Conservation (phyloP, 2,329 filamentous ascomycete species). For the Fusarium ambrosium region DNA sequence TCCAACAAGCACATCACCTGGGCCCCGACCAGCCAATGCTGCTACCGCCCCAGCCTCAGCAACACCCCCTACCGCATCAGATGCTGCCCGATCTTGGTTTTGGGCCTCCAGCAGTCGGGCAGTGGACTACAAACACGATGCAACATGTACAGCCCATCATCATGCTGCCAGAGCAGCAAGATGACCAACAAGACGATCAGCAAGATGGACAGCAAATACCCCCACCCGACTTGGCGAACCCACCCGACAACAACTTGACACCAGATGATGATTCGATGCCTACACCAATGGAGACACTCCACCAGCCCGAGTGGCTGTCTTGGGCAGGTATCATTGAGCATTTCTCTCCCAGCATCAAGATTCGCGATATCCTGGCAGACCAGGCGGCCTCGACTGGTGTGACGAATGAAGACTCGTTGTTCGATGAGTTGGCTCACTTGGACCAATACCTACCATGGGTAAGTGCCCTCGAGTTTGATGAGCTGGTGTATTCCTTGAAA, state of each 20-base stretch:
- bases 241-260: constrained; percentile 11
- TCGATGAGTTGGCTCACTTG: constrained; percentile 23
- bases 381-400: constrained; percentile 8
- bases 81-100: no score
- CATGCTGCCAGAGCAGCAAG: no score
- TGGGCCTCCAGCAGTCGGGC: background rate
- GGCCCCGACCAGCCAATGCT: background rate
- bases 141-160: background rate
- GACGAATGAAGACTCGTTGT: background rate
- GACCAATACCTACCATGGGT: constrained; percentile 42
- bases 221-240: background rate
- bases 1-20: constrained; percentile 21
- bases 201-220: no score
- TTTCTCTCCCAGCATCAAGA: constrained; percentile 55
- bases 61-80: no score
- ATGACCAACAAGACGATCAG: no score
- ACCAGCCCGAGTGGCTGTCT: constrained; percentile 51
- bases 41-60: background rate
- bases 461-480: constrained; percentile 42
- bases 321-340: constrained; percentile 60
- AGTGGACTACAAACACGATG: background rate
- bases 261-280: constrained; percentile 4
- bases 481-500: constrained; percentile 50
- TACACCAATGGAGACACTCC: constrained; percentile 28
- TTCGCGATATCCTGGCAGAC: constrained; percentile 41